Conservation (phyloP, 2,329 filamentous ascomycete genomes). For the Fusarium sacchari region DNA sequence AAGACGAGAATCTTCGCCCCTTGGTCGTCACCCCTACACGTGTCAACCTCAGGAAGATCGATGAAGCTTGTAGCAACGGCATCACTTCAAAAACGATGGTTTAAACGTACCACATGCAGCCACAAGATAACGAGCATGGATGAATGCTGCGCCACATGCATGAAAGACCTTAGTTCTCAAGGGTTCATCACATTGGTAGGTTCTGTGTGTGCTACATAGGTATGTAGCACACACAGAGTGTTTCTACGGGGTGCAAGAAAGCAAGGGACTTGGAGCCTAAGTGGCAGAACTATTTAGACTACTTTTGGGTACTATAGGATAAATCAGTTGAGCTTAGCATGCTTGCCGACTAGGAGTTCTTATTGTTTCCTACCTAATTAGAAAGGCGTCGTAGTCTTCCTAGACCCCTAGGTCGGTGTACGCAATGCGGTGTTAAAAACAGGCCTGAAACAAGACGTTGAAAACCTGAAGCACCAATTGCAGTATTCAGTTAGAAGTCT, state of each 20-base stretch:
- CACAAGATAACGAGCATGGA: constrained; percentile 14
- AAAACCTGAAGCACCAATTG: constrained; percentile 22
- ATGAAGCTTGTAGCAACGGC: not conserved
- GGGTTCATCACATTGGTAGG: not conserved
- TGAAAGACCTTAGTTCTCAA: not conserved
- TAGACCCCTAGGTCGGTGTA: not conserved
- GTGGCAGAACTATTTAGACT: not conserved
- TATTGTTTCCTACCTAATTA: not conserved
- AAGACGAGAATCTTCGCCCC: not conserved
- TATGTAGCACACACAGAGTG: not conserved
- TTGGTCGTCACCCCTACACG: constrained; percentile 15
- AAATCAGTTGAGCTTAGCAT: not conserved
- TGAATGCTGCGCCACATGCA: constrained; percentile 20
- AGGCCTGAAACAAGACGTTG: constrained; percentile 25
- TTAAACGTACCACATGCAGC: constrained; percentile 2
- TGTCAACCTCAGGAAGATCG: constrained; percentile 17
- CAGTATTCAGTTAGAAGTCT: not conserved
- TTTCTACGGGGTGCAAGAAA: not conserved
- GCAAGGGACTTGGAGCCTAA: not conserved
- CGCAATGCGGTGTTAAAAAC: constrained; percentile 1
- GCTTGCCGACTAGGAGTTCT: not conserved
- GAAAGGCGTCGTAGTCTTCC: not conserved
- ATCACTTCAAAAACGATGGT: not conserved
- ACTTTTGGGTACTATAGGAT: not conserved
- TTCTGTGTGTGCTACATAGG: no score